phyloP scores from a whole-genome alignment of 257 asterid species.

The Marsdenia floribunda region DNA sequence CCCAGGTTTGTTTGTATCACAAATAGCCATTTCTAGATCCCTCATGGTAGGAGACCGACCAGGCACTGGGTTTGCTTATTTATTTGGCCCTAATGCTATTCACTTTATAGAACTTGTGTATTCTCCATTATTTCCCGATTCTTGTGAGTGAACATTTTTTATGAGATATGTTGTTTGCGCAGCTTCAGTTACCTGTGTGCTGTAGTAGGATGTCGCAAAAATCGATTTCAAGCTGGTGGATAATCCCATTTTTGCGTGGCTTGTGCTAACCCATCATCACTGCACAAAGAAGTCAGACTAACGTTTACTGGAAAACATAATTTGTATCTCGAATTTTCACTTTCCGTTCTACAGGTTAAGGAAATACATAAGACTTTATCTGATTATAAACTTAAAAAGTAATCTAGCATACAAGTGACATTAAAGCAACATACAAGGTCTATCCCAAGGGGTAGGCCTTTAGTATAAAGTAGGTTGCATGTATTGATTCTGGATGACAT shows the following conservation, averaged over 20 bases:
- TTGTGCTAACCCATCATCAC: not conserved
- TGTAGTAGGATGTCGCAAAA: too few relatives aligned
- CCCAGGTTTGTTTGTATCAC: not conserved
- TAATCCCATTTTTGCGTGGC: too few relatives aligned
- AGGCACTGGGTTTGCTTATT: not conserved
- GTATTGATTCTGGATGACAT: not conserved
- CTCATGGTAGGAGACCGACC: not conserved
- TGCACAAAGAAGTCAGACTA: not conserved
- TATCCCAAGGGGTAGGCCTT: not conserved
- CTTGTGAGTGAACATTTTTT: not conserved
- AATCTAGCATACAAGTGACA: not conserved
- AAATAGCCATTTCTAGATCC: not conserved
- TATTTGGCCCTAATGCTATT: constrained; percentile 2
- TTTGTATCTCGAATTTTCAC: not conserved
- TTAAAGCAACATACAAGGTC: not conserved
- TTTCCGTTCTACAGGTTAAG: too few relatives aligned
- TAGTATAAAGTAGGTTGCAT: not conserved
- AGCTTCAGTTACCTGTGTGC: not conserved
- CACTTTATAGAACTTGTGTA: constrained; percentile 14
- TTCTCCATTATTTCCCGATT: not conserved
- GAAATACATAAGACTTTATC: not conserved
- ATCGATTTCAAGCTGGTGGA: too few relatives aligned
- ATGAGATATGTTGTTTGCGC: not conserved
- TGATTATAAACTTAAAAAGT: too few relatives aligned
- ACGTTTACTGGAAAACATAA: not conserved